Percentiles rank a stretch among this genome's conserved stretches.
Conservation (phyloP, 2,329 filamentous ascomycete genomes). For the Rhynchosporium secalis region DNA sequence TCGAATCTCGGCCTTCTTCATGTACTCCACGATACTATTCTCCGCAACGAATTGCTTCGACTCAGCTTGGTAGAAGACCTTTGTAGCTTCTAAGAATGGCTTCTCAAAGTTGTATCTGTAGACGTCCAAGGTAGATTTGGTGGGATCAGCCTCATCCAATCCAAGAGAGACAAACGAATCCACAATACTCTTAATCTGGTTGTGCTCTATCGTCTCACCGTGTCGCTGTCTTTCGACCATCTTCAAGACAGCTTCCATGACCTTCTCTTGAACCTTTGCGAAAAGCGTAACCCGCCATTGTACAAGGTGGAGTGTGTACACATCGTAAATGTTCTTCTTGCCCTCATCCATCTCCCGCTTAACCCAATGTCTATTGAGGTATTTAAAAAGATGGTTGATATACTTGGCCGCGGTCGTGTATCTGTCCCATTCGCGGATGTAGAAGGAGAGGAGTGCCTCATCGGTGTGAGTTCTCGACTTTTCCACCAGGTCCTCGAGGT, state of each 20-base stretch:
- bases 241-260: conserved; percentile 93
- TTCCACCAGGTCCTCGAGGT: conserved; percentile 69
- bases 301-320: conserved; percentile 94
- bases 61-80: conserved; percentile 84
- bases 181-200: conserved; percentile 95
- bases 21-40: conserved; percentile 97
- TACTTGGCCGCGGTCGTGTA: conserved; percentile 97
- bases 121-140: conserved; percentile 92
- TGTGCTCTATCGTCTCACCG: conserved; percentile 95
- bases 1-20: conserved; percentile 96
- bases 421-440: conserved; percentile 94
- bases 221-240: conserved; percentile 96
- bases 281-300: conserved; percentile 96
- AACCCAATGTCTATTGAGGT: conserved; percentile 97
- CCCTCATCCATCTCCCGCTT: conserved; percentile 98
- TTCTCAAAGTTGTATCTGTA: conserved; percentile 91
- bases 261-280: conserved; percentile 75
- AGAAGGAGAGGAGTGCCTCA: conserved; percentile 86
- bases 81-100: conserved; percentile 85
- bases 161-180: conserved; percentile 96
- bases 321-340: conserved; percentile 97
- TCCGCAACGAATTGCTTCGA: conserved; percentile 93
- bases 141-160: conserved; percentile 87
- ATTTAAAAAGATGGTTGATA: conserved; percentile 94
- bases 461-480: conserved; percentile 80